A percentile compares a stretch with the other conserved stretches of the same genome.
Evolutionary conservation across 148 eudicot species (phyloP).

Genomic region (Oxyria digyna): DNA sequence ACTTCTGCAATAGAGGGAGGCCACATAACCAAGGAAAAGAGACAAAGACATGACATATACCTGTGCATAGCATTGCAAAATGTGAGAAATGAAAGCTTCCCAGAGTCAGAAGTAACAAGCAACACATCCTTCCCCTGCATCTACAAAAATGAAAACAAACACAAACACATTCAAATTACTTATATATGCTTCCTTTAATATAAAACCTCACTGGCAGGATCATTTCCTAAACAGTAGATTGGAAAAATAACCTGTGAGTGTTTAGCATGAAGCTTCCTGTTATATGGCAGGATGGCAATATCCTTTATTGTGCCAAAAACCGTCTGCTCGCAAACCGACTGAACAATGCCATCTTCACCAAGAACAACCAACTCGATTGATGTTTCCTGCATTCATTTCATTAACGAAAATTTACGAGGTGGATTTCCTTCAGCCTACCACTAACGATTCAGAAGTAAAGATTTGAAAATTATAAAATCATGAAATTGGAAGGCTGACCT

Average conservation of each 20-base stretch:
- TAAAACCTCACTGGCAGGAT: neutral
- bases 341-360: constrained; percentile 68
- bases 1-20: neutral
- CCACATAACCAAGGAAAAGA: neutral
- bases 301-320: constrained; percentile 89
- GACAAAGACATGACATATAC: constrained; percentile 17
- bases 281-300: constrained; percentile 69
- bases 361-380: constrained; percentile 76
- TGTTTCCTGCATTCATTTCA: constrained; percentile 53
- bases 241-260: constrained; percentile 39
- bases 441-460: neutral
- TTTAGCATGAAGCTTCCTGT: constrained; percentile 24
- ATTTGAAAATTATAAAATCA: neutral
- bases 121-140: constrained; percentile 55
- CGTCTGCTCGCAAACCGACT: constrained; percentile 87
- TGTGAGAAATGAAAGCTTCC: constrained; percentile 80
- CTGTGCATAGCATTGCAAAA: constrained; percentile 90
- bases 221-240: neutral
- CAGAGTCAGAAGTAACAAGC: constrained; percentile 81
- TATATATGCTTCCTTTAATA: neutral
- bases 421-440: neutral
- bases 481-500: constrained; percentile 29
- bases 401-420: neutral
- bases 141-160: constrained; percentile 22
- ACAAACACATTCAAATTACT: neutral